Conservation (phyloP, 2,329 filamentous ascomycete genomes). For the Cladophialophora exuberans region DNA sequence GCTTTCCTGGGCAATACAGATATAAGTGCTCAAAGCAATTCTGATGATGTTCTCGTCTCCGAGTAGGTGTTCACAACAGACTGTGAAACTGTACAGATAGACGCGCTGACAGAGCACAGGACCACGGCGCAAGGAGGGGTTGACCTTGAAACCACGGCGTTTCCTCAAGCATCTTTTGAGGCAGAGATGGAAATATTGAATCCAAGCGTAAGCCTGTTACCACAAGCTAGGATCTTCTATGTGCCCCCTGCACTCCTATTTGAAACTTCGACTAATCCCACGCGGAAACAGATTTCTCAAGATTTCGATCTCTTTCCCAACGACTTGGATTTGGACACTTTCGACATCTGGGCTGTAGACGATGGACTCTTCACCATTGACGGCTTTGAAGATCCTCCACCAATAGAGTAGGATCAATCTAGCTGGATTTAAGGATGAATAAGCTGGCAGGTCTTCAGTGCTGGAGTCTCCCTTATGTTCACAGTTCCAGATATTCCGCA, state of each 20-base stretch:
- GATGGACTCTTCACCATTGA: not conserved
- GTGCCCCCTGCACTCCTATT: no score
- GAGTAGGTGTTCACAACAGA: not conserved
- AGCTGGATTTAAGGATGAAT: no score
- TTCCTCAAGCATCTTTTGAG: not conserved
- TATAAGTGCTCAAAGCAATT: not conserved
- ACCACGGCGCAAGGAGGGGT: not conserved
- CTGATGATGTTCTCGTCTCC: not conserved
- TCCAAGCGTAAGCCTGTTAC: not conserved
- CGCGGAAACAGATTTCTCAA: not conserved
- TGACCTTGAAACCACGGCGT: not conserved
- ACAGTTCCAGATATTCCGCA: no score
- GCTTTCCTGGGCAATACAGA: not conserved
- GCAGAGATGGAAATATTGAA: not conserved
- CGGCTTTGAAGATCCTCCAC: not conserved
- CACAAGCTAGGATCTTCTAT: no score
- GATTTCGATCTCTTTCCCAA: not conserved
- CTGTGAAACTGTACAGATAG: not conserved
- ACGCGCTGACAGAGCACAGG: not conserved
- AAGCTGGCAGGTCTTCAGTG: no score
- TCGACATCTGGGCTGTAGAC: constrained; percentile 2
- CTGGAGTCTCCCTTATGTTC: no score
- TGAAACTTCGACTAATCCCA: no score
- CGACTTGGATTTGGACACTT: constrained; percentile 12
- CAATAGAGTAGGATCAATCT: not conserved